Conservation (phyloP, 495 filamentous ascomycete species). For the Pyrenula aspistea region DNA sequence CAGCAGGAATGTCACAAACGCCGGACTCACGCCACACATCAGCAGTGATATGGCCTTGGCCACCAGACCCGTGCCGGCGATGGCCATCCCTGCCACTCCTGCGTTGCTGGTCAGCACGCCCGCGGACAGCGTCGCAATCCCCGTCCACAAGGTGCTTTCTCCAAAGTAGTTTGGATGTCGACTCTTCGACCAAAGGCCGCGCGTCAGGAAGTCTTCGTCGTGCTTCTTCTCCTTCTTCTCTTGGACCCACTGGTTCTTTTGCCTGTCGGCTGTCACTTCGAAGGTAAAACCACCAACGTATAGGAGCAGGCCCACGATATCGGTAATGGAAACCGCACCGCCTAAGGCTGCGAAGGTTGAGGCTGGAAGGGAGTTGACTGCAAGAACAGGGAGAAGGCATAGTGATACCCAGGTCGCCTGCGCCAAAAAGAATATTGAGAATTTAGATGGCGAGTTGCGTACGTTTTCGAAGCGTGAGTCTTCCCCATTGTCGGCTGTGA, state of each 20-base stretch:
- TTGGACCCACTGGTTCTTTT: slow-evolving; percentile 43
- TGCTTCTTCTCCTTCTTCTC: slow-evolving; percentile 47
- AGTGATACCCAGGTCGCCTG: slow-evolving; percentile 54
- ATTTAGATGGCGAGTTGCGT: slow-evolving; percentile 35
- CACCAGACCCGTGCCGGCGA: slow-evolving; percentile 24
- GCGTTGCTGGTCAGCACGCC: slow-evolving; percentile 32
- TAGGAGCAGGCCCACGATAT: slow-evolving; percentile 40
- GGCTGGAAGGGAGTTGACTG: slow-evolving; percentile 44
- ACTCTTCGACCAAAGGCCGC: slow-evolving; percentile 45
- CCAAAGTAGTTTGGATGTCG: slow-evolving; percentile 60
- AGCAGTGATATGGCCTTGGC: slow-evolving; percentile 23
- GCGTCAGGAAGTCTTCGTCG: slow-evolving; percentile 47
- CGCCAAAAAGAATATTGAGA: slow-evolving; percentile 40
- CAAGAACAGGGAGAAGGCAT: slow-evolving; percentile 46
- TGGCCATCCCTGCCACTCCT: slow-evolving; percentile 33
- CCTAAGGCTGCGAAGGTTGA: slow-evolving; percentile 27
- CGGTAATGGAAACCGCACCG: slow-evolving; percentile 24
- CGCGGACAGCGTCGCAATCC: slow-evolving; percentile 38
- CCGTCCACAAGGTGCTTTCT: slow-evolving; percentile 52
- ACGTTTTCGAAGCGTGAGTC: slow-evolving; percentile 54
- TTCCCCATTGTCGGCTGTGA: slow-evolving; percentile 32
- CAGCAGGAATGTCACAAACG: slow-evolving; percentile 48
- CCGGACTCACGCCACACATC: slow-evolving; percentile 44
- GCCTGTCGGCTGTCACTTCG: slow-evolving; percentile 45
- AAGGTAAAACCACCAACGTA: slow-evolving; percentile 44